Percentiles rank a stretch among this genome's conserved stretches.
phyloP scores from a whole-genome alignment of 1,139 yeast genomes.

The Kodamaea arcana region DNA sequence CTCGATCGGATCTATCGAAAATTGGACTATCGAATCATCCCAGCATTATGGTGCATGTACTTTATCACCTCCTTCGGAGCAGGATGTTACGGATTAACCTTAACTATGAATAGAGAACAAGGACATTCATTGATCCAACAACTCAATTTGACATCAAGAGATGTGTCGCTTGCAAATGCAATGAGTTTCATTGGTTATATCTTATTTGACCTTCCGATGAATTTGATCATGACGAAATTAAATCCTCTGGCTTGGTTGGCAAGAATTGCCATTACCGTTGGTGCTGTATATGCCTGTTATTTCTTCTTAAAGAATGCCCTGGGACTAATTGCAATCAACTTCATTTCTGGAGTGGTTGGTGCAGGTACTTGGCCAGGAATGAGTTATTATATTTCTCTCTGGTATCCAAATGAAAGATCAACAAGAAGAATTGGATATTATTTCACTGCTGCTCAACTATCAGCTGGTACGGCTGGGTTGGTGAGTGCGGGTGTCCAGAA shows the following conservation, averaged over 20 bases:
- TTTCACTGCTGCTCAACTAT: slow-evolving; percentile 85
- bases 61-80: slow-evolving; percentile 78
- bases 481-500: slow-evolving; percentile 85
- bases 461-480: slow-evolving; percentile 82
- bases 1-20: slow-evolving; percentile 62
- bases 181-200: slow-evolving; percentile 80
- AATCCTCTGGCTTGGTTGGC: slow-evolving; percentile 85
- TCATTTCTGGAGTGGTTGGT: slow-evolving; percentile 74
- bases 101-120: slow-evolving; percentile 68
- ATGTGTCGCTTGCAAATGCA: slow-evolving; percentile 74
- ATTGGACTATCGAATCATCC: slow-evolving; percentile 68
- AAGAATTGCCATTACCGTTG: slow-evolving; percentile 73
- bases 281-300: slow-evolving; percentile 72
- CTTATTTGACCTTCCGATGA: slow-evolving; percentile 84
- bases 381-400: slow-evolving; percentile 76
- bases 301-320: slow-evolving; percentile 48
- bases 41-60: slow-evolving; percentile 79
- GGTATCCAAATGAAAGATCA: slow-evolving; percentile 81
- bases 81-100: slow-evolving; percentile 71
- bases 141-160: slow-evolving; percentile 49
- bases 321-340: slow-evolving; percentile 69
- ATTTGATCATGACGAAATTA: slow-evolving; percentile 74
- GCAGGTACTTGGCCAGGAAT: slow-evolving; percentile 96
- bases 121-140: slow-evolving; percentile 62
- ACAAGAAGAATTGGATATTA: slow-evolving; percentile 83